Evolutionary conservation across 1,284 basidiomycete species (phyloP), one percentile per base, ranked within the genome.

Genomic region (Heliocybe sulcata): DNA sequence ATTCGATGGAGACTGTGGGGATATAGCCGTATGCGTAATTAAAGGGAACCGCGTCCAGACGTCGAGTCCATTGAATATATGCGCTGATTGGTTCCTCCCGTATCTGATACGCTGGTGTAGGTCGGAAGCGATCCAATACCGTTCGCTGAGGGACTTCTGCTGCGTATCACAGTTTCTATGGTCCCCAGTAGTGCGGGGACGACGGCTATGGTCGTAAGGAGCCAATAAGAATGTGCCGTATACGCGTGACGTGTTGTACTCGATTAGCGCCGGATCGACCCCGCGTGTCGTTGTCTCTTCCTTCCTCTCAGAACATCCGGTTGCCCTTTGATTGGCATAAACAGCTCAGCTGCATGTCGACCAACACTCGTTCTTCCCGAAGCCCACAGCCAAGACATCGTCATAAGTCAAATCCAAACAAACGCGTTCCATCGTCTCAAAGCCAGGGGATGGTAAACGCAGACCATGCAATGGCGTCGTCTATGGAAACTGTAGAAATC

Each of bases 401-500:
- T 42, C 38, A 42, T 20, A 42, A 42, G n/a, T 42, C 38, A 8
- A 42, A 42, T 42, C 38, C 38, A 16, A 42, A 42, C 19, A 42
- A 16, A 42, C 12, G 19, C 3, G 8, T 42, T 49, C 9, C 47
- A 3, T 29, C 22, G 27, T 22, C 47, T 23, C 6, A 26, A 8
- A 49, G 27, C 23, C 12, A 29, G 47, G 47, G 47, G 25, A 49
- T 49, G 47, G 22, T 22, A 29, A 25, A 49, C 8, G 47, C 6
- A 16, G 3, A 49, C 33, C 4, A 52, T 25, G 69, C 67, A 4
- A 50, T 70, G 42, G 65, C 72, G 12, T 77, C 79, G 33, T 86
- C 86, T 27, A 67, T 89, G 56, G 79, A 83, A 61, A 82, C 78
- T 63, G 83, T 86, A 58, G 77, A 77, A 52, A 80, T 88, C 56